These are phyloP conservation scores for Cryomyces antarcticus DNA, from an alignment of 495 filamentous ascomycete genomes.

Conservation along the genomic window DNA sequence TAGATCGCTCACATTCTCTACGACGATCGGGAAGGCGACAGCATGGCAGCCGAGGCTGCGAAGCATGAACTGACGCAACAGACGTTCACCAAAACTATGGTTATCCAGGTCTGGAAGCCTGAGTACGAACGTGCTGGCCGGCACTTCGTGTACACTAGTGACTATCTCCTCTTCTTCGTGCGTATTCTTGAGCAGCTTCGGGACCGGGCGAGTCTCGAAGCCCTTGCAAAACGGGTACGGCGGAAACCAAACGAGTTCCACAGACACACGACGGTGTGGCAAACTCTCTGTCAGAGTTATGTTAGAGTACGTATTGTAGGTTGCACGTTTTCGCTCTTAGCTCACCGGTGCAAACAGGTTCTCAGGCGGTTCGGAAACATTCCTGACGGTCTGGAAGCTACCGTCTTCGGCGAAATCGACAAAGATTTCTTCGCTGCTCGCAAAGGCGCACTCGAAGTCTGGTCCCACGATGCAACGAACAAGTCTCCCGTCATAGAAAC, in stretches of 20 bases:
- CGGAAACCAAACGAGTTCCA: slow-evolving; percentile 70
- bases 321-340: no score
- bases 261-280: slow-evolving; percentile 71
- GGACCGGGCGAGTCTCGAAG: slow-evolving; percentile 62
- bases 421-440: slow-evolving; percentile 59
- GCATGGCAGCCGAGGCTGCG: slow-evolving; percentile 35
- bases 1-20: slow-evolving; percentile 53
- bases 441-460: slow-evolving; percentile 31
- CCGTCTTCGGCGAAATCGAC: slow-evolving; percentile 56
- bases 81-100: slow-evolving; percentile 90
- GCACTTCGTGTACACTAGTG: slow-evolving; percentile 83
- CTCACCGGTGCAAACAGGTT: slow-evolving; percentile 19
- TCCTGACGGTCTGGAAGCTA: slow-evolving; percentile 45
- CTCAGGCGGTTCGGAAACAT: slow-evolving; percentile 51
- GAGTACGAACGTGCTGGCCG: slow-evolving; percentile 78
- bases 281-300: slow-evolving; percentile 54
- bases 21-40: slow-evolving; percentile 26
- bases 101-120: slow-evolving; percentile 88
- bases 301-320: slow-evolving; percentile 24
- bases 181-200: slow-evolving; percentile 51
- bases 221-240: slow-evolving; percentile 59
- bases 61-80: slow-evolving; percentile 61
- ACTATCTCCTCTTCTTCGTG: slow-evolving; percentile 70
- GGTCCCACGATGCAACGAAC: slow-evolving; percentile 24
- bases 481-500: slow-evolving; percentile 38